phyloP scores from a whole-genome alignment of 805 yeast genomes.

The Metschnikowia colocasiae region DNA sequence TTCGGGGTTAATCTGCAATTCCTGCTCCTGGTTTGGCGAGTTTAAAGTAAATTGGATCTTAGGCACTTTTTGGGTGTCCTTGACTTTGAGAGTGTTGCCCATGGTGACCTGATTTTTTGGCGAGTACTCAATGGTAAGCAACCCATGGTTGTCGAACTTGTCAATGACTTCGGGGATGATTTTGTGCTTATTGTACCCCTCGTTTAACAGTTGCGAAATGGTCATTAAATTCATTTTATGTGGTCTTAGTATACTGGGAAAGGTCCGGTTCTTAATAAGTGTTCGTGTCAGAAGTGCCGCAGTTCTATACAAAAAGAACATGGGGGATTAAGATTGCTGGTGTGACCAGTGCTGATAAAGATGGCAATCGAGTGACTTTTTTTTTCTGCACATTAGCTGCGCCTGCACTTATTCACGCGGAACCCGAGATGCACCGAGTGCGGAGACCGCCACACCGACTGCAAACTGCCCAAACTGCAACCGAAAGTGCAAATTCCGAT shows the following conservation, averaged over 20 bases:
- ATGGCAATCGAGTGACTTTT: constrained; percentile 11
- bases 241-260: constrained; percentile 2
- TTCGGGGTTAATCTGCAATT: constrained; percentile 38
- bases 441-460: constrained; percentile 4
- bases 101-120: constrained; percentile 63
- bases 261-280: background rate
- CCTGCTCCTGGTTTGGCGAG: constrained; percentile 41
- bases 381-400: constrained; percentile 11
- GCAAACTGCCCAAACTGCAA: constrained; percentile 1
- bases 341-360: constrained; percentile 3
- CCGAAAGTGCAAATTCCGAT: background rate
- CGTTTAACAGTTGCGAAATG: constrained; percentile 53
- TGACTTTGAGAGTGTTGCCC: constrained; percentile 69
- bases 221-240: constrained; percentile 44
- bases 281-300: constrained; percentile 4
- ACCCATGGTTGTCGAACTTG: constrained; percentile 46
- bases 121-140: constrained; percentile 58
- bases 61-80: constrained; percentile 68
- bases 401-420: constrained; percentile 3
- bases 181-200: constrained; percentile 46
- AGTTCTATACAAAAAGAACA: constrained; percentile 16
- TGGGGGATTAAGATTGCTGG: constrained; percentile 2
- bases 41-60: constrained; percentile 60
- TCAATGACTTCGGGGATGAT: constrained; percentile 53
- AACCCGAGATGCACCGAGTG: constrained; percentile 9